Evolutionary conservation across 345 rosid genomes (phyloP).

Genomic region (Rhizophora mangle): DNA sequence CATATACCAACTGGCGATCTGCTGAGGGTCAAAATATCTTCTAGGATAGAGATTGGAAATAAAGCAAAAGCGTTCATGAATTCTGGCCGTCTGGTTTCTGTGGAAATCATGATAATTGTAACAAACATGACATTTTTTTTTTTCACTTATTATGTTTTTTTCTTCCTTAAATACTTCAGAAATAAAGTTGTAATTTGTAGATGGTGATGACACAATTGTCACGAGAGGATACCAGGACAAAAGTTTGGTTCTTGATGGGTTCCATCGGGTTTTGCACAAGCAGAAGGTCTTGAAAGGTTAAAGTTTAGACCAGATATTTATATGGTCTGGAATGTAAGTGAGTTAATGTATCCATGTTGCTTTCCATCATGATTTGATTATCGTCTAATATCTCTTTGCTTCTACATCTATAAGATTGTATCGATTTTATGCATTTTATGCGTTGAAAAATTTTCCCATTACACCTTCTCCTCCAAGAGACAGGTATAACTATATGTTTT

Average conservation of each 20-base stretch:
- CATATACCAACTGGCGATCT: constrained; percentile 90
- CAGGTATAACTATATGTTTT: constrained; percentile 42
- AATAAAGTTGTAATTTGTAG: constrained; percentile 30
- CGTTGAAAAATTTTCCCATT: not conserved
- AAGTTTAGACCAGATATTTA: constrained; percentile 74
- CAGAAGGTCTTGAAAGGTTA: constrained; percentile 63
- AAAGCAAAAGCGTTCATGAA: constrained; percentile 77
- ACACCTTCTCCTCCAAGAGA: not conserved
- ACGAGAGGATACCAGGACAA: constrained; percentile 58
- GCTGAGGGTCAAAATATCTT: constrained; percentile 70
- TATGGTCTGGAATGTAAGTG: constrained; percentile 61
- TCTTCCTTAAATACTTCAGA: constrained; percentile 1
- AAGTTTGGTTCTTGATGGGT: constrained; percentile 91
- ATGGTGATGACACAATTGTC: constrained; percentile 62
- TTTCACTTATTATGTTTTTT: not conserved
- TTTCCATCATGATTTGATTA: not conserved
- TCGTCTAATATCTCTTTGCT: not conserved
- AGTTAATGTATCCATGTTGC: not conserved
- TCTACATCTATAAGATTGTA: constrained; percentile 12
- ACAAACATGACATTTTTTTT: constrained; percentile 13
- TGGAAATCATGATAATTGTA: constrained; percentile 72
- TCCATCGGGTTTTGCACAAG: constrained; percentile 71
- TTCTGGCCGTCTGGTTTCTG: constrained; percentile 74
- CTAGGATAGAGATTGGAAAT: constrained; percentile 68
- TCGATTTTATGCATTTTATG: not conserved